These are phyloP conservation scores for Murraya paniculata DNA, from an alignment of 345 rosid genomes.

Conservation along the genomic window DNA sequence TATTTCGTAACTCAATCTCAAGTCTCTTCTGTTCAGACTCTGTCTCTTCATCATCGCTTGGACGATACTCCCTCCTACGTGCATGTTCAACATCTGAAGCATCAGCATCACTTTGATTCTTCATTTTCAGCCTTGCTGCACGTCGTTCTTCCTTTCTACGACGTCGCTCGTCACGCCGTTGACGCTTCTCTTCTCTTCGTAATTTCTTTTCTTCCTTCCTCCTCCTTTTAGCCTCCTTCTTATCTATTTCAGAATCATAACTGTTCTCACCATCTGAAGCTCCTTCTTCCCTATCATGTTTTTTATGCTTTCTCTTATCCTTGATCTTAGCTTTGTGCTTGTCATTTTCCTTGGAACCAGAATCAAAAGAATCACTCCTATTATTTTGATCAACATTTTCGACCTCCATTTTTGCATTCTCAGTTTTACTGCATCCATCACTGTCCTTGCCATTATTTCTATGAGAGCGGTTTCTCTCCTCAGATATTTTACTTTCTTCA, in stretches of 20 bases:
- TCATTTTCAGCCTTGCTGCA: conserved; percentile 62
- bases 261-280: conserved; percentile 61
- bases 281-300: conserved; percentile 45
- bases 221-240: conserved; percentile 86
- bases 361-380: conserved; percentile 38
- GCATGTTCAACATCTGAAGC: conserved; percentile 51
- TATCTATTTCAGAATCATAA: conserved; percentile 65
- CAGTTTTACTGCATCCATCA: conserved; percentile 25
- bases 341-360: conserved; percentile 55
- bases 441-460: conserved; percentile 33
- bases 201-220: conserved; percentile 81
- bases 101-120: conserved; percentile 39
- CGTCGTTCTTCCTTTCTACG: conserved; percentile 72
- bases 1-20: conserved; percentile 89
- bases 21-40: conserved; percentile 70
- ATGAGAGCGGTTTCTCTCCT: conserved; percentile 29
- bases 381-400: conserved; percentile 43
- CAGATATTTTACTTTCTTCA: conserved; percentile 33
- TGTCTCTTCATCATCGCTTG: conserved; percentile 39
- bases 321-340: conserved; percentile 38
- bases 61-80: conserved; percentile 26
- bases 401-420: conserved; percentile 22
- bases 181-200: conserved; percentile 82
- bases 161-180: conserved; percentile 70
- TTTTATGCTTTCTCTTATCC: conserved; percentile 64